phyloP scores from a whole-genome alignment of 2,329 filamentous ascomycete species.

The Helotiales sp. region DNA sequence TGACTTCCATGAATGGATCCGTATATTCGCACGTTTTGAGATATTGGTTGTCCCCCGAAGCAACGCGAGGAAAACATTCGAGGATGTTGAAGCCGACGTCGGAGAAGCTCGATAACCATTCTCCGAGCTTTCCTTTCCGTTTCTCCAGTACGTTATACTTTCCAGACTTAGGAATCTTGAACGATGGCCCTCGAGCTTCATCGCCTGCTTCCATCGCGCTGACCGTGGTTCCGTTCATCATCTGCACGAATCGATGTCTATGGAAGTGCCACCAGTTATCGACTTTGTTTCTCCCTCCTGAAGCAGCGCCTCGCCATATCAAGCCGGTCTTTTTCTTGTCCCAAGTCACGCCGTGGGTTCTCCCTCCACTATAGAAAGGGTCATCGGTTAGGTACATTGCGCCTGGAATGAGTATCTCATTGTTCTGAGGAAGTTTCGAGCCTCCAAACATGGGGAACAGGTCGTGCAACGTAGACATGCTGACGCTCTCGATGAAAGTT shows the following conservation, averaged over 20 bases:
- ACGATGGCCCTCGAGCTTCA: neutral
- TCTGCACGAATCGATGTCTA: neutral
- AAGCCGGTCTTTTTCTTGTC: neutral
- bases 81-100: neutral
- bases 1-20: slow-evolving; percentile 39
- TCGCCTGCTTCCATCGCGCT: neutral
- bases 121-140: slow-evolving; percentile 47
- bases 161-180: neutral
- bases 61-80: slow-evolving; percentile 35
- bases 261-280: neutral
- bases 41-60: slow-evolving; percentile 26
- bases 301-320: neutral
- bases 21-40: slow-evolving; percentile 40
- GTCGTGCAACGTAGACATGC: neutral
- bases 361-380: neutral
- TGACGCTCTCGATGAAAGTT: neutral
- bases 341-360: neutral
- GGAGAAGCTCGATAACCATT: neutral
- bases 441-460: neutral
- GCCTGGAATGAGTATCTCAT: neutral
- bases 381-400: neutral
- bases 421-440: neutral
- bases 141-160: slow-evolving; percentile 30
- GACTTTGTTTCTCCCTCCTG: neutral
- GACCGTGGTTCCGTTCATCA: neutral